Conservation (phyloP, 1,139 yeast genomes). For the Geotrichum klebahnii region DNA sequence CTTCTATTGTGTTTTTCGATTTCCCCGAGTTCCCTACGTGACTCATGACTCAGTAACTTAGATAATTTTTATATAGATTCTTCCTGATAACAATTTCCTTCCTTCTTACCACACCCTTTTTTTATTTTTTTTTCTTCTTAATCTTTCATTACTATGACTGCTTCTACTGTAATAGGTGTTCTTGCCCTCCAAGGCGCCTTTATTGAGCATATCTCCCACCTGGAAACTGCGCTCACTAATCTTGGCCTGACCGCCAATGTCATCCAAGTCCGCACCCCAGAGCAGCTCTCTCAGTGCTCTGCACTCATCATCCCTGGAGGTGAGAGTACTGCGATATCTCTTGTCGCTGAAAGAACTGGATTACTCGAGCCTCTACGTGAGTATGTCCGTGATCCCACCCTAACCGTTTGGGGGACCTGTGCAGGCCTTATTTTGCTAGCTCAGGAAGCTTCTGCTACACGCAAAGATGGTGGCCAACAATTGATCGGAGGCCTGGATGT, state of each 20-base stretch:
- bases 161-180: constrained; percentile 50
- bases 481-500: constrained; percentile 65
- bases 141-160: not conserved
- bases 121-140: not conserved
- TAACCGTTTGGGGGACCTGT: constrained; percentile 80
- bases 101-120: not conserved
- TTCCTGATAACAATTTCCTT: not conserved
- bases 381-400: constrained; percentile 43
- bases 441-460: constrained; percentile 49
- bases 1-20: not conserved
- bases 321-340: constrained; percentile 72
- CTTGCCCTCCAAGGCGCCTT: constrained; percentile 81
- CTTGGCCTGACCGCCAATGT: constrained; percentile 32
- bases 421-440: constrained; percentile 76
- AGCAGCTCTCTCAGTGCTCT: constrained; percentile 50
- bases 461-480: constrained; percentile 52
- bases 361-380: constrained; percentile 53
- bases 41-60: not conserved
- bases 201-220: constrained; percentile 60
- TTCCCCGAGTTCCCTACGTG: not conserved
- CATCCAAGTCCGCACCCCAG: constrained; percentile 52
- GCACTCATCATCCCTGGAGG: constrained; percentile 76
- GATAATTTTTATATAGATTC: not conserved
- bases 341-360: constrained; percentile 63
- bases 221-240: constrained; percentile 42